A percentile compares a stretch with the other conserved stretches of the same genome.
phyloP scores from a whole-genome alignment of 2,329 filamentous ascomycete species.

The Paramyrothecium roridum region DNA sequence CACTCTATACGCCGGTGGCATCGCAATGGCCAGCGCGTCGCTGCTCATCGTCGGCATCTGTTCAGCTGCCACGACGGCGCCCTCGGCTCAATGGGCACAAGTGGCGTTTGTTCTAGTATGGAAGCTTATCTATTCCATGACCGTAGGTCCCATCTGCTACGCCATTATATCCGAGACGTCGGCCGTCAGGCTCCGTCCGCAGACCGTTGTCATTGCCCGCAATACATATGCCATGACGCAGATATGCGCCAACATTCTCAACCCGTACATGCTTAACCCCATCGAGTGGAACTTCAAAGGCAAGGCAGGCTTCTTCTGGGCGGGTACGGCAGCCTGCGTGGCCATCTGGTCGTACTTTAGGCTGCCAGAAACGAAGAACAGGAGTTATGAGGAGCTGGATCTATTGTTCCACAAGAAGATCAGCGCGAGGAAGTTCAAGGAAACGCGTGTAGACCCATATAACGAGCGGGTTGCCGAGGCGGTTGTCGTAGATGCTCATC shows the following conservation, averaged over 20 bases:
- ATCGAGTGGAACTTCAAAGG: conserved; percentile 30
- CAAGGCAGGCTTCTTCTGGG: conserved; percentile 29
- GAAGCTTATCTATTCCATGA: conserved; percentile 39
- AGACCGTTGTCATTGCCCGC: conserved; percentile 38
- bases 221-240: conserved; percentile 21
- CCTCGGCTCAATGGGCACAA: conserved; percentile 27
- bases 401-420: conserved; percentile 27
- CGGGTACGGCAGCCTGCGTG: conserved; percentile 19
- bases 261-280: conserved; percentile 29
- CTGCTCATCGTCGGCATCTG: conserved; percentile 37
- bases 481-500: too few relatives aligned
- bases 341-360: conserved; percentile 29
- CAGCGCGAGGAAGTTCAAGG: conserved; percentile 29
- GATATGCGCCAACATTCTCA: conserved; percentile 24
- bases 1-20: conserved; percentile 34
- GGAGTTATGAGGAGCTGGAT: conserved; percentile 30
- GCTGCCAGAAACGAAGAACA: conserved; percentile 26
- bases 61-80: conserved; percentile 18
- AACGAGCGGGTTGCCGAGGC: background rate
- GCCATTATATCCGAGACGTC: conserved; percentile 38
- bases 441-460: conserved; percentile 1
- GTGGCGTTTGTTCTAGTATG: conserved; percentile 38
- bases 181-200: conserved; percentile 35
- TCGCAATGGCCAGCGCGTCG: conserved; percentile 35
- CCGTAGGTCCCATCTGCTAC: conserved; percentile 40